Percentiles rank a stretch among this genome's conserved stretches.
phyloP scores from a whole-genome alignment of 331 rosid species.

The Pyracantha coccinea region DNA sequence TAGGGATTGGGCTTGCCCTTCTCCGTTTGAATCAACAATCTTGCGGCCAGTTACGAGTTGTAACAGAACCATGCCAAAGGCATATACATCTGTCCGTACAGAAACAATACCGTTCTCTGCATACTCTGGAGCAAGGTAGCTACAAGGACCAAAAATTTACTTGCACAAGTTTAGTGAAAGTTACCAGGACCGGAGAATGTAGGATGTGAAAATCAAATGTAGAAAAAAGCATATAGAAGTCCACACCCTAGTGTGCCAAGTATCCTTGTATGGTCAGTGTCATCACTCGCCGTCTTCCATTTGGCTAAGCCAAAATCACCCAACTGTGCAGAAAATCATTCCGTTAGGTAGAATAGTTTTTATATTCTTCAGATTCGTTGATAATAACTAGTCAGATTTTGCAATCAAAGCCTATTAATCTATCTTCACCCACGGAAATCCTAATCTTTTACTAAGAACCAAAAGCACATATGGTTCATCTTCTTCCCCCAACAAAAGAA shows the following conservation, averaged over 20 bases:
- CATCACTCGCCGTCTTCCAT: conserved; percentile 50
- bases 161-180: background rate
- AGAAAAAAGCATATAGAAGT: background rate
- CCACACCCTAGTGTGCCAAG: conserved; percentile 83
- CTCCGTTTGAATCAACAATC: conserved; percentile 27
- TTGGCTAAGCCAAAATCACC: conserved; percentile 89
- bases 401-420: background rate
- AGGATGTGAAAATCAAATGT: background rate
- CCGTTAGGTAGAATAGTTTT: background rate
- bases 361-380: background rate
- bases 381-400: background rate
- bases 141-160: conserved; percentile 17
- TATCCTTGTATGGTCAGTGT: conserved; percentile 46
- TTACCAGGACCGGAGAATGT: background rate
- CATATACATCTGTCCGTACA: conserved; percentile 67
- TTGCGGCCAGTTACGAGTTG: conserved; percentile 70
- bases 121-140: conserved; percentile 88
- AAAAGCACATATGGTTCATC: no score
- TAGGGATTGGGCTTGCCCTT: conserved; percentile 41
- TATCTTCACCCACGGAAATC: no score
- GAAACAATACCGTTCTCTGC: conserved; percentile 74
- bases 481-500: no score
- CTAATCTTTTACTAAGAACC: no score
- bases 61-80: conserved; percentile 63
- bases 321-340: conserved; percentile 36